Conservation (phyloP, 305 asterid genomes). For the Fraxinus ornus region DNA sequence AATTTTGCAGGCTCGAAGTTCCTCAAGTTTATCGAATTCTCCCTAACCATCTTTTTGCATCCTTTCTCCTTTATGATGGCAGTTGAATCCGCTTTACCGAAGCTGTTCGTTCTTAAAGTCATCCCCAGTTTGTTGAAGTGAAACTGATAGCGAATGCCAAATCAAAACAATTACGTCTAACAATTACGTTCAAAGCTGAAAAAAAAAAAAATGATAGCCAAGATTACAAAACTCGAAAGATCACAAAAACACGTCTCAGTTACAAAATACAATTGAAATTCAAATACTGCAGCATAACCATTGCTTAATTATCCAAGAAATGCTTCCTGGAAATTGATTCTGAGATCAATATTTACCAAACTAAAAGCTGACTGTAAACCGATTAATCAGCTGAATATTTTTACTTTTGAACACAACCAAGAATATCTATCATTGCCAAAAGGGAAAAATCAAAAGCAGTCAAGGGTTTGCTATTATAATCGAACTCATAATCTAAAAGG, state of each 20-base stretch:
- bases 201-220: conserved; percentile 32
- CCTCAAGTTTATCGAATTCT: conserved; percentile 51
- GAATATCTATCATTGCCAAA: background rate
- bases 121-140: conserved; percentile 22
- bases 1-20: conserved; percentile 61
- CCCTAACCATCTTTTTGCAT: conserved; percentile 35
- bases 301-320: background rate
- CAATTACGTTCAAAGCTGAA: conserved; percentile 48
- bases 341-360: background rate
- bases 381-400: background rate
- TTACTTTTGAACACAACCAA: background rate
- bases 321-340: background rate
- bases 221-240: conserved; percentile 27
- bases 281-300: background rate
- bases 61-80: conserved; percentile 30
- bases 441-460: background rate
- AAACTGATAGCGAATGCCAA: conserved; percentile 12
- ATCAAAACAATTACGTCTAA: conserved; percentile 23
- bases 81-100: conserved; percentile 35
- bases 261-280: background rate
- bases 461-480: background rate
- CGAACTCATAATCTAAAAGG: background rate
- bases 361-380: background rate
- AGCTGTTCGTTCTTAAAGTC: conserved; percentile 35
- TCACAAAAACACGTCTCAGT: conserved; percentile 19